phyloP scores from a whole-genome alignment of 2,329 filamentous ascomycete genomes.

The Aspergillus ibericus region DNA sequence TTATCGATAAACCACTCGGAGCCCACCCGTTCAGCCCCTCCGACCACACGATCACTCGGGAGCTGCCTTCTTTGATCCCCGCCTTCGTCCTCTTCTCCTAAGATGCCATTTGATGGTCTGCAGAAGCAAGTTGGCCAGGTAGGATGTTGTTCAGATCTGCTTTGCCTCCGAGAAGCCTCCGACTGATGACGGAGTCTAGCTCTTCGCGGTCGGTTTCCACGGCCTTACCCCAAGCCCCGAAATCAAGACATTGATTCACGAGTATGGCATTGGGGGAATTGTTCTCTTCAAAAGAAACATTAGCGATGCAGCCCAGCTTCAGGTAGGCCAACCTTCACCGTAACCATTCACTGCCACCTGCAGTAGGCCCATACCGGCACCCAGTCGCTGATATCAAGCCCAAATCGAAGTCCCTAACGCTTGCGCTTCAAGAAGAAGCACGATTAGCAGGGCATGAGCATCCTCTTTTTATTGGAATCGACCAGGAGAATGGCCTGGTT shows the following conservation, averaged over 20 bases:
- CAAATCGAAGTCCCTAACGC: constrained; percentile 28
- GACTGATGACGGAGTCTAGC: constrained; percentile 25
- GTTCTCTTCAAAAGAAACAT: constrained; percentile 47
- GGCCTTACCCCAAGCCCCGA: constrained; percentile 40
- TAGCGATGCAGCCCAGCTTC: constrained; percentile 40
- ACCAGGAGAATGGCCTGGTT: constrained; percentile 49
- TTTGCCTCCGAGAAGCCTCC: background rate
- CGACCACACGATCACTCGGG: background rate
- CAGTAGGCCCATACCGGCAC: background rate
- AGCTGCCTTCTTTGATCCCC: background rate
- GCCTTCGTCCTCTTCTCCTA: background rate
- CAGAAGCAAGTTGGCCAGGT: constrained; percentile 39
- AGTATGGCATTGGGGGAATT: constrained; percentile 43
- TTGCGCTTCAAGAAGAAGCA: constrained; percentile 42
- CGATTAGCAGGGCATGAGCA: constrained; percentile 40
- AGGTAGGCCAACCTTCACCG: constrained; percentile 19
- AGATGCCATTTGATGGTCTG: constrained; percentile 25
- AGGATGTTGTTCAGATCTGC: constrained; percentile 1
- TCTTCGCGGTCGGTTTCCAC: constrained; percentile 49
- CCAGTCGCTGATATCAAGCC: background rate
- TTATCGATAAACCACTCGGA: background rate
- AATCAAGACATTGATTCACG: constrained; percentile 45
- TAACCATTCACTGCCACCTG: background rate
- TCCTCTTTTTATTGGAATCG: constrained; percentile 47
- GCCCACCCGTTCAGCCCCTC: background rate